Base-by-base conservation (phyloP, 768 basidiomycete species). In the Jaapia argillacea region DNA sequence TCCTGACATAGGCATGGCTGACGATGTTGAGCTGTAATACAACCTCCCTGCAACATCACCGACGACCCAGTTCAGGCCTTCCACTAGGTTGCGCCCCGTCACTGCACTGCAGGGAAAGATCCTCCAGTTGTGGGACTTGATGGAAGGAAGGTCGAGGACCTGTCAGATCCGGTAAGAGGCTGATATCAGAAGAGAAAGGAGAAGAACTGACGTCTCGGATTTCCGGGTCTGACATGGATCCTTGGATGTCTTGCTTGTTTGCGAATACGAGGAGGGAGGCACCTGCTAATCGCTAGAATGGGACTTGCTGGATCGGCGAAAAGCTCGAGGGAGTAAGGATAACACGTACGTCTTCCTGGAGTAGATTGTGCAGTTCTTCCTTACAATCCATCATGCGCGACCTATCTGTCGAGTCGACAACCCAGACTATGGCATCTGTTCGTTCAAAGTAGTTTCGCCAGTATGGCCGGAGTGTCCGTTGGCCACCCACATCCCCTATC, bases 361-460 rank as follows among this genome's bases (percentile, higher is more conserved):
- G 70, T 38, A 99, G 72, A 53, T 72, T 81, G 52, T 85, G 81
- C 18, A 98, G 71, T 63, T 99, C 96, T 40, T 79, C 68, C 56
- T 74, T 84, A 65, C 94, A 98, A 59, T 98, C 93, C 40, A 69
- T 64, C 75, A 96, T 88, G 48, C 96, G 76, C 68, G 90, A 71
- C 33, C 86, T 75, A 65, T 98, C 94, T 27, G 85, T 77, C 0
- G 92, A 94, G 67, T 99, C 96, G 33, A 99, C 93, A 14, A 99
- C 94, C 96, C 96, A 99, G 25, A 98, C 91, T 36, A 99, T 71
- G 5, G 87, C 94, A 63, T 98, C 96, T 6, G 96, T 98, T 63
- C 92, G 89, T 63, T 99, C 96, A 53, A 98, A 98, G 65, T 98
- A 98, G 62, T 98, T 99, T 21, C 90, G 71, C 96, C 96, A 99